phyloP scores from a whole-genome alignment of 305 asterid species.

The Fraxinus xanthoxyloides region DNA sequence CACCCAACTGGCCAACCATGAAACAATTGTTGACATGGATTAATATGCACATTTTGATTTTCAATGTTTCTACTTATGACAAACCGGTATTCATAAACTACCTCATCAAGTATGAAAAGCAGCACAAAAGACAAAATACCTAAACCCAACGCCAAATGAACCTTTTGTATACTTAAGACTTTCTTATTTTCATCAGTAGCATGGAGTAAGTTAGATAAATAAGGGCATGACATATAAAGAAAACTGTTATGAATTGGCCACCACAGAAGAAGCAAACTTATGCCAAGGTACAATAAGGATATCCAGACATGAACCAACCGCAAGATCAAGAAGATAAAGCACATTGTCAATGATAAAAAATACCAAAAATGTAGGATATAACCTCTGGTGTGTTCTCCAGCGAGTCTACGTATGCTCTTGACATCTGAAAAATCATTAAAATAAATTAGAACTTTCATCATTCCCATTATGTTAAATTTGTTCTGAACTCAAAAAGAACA shows the following conservation, averaged over 20 bases:
- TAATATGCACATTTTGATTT: neutral
- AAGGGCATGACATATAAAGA: neutral
- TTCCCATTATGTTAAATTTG: neutral
- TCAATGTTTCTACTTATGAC: neutral
- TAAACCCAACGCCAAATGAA: neutral
- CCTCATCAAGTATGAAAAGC: neutral
- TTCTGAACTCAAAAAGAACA: conserved; percentile 7
- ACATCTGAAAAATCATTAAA: conserved; percentile 40
- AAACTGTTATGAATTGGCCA: neutral
- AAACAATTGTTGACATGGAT: neutral
- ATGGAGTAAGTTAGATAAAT: neutral
- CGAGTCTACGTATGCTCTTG: conserved; percentile 44
- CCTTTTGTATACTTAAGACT: neutral
- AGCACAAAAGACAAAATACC: neutral
- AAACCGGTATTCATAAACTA: neutral
- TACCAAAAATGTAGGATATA: conserved; percentile 7
- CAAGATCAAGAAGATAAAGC: neutral
- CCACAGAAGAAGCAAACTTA: neutral
- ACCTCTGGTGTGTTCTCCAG: conserved; percentile 63
- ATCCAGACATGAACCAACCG: neutral
- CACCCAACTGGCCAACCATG: neutral
- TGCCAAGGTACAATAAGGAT: neutral
- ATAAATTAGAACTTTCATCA: conserved; percentile 5
- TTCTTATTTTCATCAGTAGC: neutral
- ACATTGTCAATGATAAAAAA: conserved; percentile 6